These are phyloP conservation scores for Moesziomyces antarcticus DNA, from an alignment of 1,284 basidiomycete species.

Conservation along the genomic window DNA sequence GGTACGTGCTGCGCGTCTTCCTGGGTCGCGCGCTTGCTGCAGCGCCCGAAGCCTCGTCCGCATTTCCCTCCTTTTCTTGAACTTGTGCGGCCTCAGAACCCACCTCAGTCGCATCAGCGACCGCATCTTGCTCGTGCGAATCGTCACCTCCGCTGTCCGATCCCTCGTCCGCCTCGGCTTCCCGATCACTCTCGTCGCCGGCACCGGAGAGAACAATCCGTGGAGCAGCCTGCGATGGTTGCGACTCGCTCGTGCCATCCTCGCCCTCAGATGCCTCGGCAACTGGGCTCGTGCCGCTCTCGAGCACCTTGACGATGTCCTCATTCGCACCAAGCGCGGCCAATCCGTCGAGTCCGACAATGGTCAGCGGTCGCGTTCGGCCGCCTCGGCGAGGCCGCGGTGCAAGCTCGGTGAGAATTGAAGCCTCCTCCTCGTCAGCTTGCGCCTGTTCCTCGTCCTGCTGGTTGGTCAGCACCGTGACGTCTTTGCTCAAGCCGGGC, in stretches of 20 bases:
- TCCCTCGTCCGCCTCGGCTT: conserved; percentile 5
- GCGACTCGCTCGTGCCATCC: conserved; percentile 3
- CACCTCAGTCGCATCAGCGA: conserved; percentile 1
- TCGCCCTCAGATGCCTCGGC: neutral
- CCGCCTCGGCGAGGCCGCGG: conserved; percentile 32
- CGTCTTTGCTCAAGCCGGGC: neutral
- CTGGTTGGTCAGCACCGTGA: neutral
- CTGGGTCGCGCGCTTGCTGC: conserved; percentile 12
- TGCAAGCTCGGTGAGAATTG: conserved; percentile 18
- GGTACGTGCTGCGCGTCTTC: conserved; percentile 34
- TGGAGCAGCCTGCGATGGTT: conserved; percentile 6
- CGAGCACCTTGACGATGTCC: conserved; percentile 26
- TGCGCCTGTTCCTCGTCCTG: neutral
- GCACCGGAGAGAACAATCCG: conserved; percentile 31
- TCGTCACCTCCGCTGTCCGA: conserved; percentile 20
- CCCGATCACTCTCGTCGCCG: conserved; percentile 16
- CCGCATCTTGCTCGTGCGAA: conserved; percentile 9
- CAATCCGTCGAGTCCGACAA: conserved; percentile 38
- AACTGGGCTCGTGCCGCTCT: conserved; percentile 6
- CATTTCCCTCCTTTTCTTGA: neutral
- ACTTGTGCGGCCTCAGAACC: neutral
- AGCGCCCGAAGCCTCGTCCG: neutral
- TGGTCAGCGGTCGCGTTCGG: conserved; percentile 30
- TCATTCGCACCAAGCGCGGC: conserved; percentile 22
- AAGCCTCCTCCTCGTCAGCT: conserved; percentile 13